Conservation (phyloP, 2,329 filamentous ascomycete genomes). For the Paramyrothecium sp. region DNA sequence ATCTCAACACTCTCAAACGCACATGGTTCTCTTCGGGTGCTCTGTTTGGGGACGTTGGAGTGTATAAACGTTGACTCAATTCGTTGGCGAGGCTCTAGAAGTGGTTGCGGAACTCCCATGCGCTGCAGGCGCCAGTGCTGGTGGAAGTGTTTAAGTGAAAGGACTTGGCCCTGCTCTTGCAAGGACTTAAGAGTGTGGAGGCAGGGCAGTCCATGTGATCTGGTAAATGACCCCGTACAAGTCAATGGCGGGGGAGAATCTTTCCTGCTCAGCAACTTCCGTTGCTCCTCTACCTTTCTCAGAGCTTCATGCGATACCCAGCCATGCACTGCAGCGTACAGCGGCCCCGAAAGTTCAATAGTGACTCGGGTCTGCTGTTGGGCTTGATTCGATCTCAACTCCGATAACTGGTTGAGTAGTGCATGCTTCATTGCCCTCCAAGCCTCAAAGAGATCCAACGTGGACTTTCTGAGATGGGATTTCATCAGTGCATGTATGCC, state of each 20-base stretch:
- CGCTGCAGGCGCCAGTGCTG: conserved; percentile 6
- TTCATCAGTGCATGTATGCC: conserved; percentile 15
- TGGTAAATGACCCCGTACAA: conserved; percentile 9
- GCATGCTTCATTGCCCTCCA: too few species aligned
- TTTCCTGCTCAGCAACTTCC: conserved; percentile 3
- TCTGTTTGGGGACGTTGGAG: background rate
- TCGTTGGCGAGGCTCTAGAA: conserved; percentile 3
- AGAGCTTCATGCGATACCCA: conserved; percentile 11
- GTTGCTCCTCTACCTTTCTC: conserved; percentile 7
- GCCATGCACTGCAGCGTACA: conserved; percentile 12
- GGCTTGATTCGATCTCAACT: conserved; percentile 10
- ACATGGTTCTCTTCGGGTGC: conserved; percentile 5
- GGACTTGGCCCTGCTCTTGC: background rate
- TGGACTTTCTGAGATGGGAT: conserved; percentile 9
- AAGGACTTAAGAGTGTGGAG: conserved; percentile 5
- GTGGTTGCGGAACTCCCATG: background rate
- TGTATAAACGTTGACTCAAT: background rate
- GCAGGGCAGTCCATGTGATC: conserved; percentile 5
- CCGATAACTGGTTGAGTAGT: conserved; percentile 12
- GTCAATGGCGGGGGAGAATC: background rate
- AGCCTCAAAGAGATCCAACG: conserved; percentile 13
- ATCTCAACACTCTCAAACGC: conserved; percentile 10
- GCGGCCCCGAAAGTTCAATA: conserved; percentile 9
- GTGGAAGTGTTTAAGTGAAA: conserved; percentile 5
- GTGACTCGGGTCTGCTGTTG: conserved; percentile 10